These are phyloP conservation scores for Aureobasidium namibiae DNA, from an alignment of 2,329 filamentous ascomycete species.

Conservation along the genomic window DNA sequence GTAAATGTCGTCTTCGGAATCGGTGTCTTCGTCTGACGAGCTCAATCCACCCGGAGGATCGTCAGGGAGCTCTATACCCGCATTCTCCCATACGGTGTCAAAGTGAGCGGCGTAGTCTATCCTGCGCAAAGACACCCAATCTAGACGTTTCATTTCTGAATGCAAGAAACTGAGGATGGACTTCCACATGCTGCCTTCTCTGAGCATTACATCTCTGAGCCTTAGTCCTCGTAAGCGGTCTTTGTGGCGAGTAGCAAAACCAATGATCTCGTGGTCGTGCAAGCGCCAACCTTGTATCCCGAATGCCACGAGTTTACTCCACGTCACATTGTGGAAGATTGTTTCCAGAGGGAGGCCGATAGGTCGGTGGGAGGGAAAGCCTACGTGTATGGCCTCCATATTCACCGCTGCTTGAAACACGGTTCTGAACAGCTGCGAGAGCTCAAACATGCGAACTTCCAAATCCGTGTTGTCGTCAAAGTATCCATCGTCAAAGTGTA, in stretches of 20 bases:
- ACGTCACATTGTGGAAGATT: slow-evolving; percentile 55
- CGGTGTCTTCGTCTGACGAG: slow-evolving; percentile 34
- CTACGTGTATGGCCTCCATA: slow-evolving; percentile 55
- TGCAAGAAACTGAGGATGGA: slow-evolving; percentile 51
- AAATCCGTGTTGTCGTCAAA: slow-evolving; percentile 46
- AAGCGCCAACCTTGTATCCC: slow-evolving; percentile 59
- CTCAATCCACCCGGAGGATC: slow-evolving; percentile 34
- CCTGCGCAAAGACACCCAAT: slow-evolving; percentile 55
- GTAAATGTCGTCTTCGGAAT: slow-evolving; percentile 24
- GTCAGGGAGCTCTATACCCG: slow-evolving; percentile 41
- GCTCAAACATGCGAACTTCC: slow-evolving; percentile 47
- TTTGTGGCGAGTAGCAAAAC: slow-evolving; percentile 47
- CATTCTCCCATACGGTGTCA: slow-evolving; percentile 36
- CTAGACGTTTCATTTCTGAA: slow-evolving; percentile 47
- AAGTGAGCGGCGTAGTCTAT: slow-evolving; percentile 52
- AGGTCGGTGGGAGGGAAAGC: slow-evolving; percentile 51
- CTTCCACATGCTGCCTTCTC: slow-evolving; percentile 52
- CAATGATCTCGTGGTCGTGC: slow-evolving; percentile 52
- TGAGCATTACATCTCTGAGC: slow-evolving; percentile 53
- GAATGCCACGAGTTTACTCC: slow-evolving; percentile 54
- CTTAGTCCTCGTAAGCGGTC: slow-evolving; percentile 51
- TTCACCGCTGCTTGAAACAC: slow-evolving; percentile 53
- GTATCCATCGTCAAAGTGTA: slow-evolving; percentile 52
- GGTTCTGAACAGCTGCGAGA: slow-evolving; percentile 49
- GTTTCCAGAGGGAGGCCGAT: slow-evolving; percentile 50